These are phyloP conservation scores for Notholithocarpus densiflorus DNA, from an alignment of 306 rosid species.

Conservation along the genomic window DNA sequence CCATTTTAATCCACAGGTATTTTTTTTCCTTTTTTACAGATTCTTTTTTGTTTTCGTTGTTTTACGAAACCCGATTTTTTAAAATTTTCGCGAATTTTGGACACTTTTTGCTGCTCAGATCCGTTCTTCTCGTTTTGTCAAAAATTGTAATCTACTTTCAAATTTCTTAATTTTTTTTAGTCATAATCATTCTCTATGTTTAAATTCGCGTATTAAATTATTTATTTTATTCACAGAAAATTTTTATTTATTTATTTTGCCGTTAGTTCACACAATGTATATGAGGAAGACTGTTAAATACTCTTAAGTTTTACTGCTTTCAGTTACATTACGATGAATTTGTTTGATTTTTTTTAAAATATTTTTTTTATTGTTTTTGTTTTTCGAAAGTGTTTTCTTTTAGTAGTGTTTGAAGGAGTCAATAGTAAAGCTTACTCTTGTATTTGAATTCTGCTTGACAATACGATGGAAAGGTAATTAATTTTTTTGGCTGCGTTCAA, in stretches of 20 bases:
- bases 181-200: constrained; percentile 18
- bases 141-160: constrained; percentile 8
- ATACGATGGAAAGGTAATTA: neutral
- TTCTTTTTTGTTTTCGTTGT: constrained; percentile 26
- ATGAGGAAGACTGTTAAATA: constrained; percentile 19
- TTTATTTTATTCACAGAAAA: neutral
- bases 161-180: constrained; percentile 14
- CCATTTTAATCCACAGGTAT: constrained; percentile 39
- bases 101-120: constrained; percentile 43
- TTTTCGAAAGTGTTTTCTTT: neutral
- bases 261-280: constrained; percentile 43
- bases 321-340: constrained; percentile 12
- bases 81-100: neutral
- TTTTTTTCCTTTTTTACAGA: constrained; percentile 13
- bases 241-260: constrained; percentile 20
- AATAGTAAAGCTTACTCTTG: neutral
- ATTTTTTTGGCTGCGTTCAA: neutral
- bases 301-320: constrained; percentile 16
- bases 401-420: neutral
- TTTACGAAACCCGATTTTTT: neutral
- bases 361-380: neutral
- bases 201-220: constrained; percentile 2
- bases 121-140: constrained; percentile 31
- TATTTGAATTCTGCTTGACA: neutral
- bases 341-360: neutral